A percentile compares a stretch with the other conserved stretches of the same genome.
Evolutionary conservation across 1,284 basidiomycete species (phyloP).

Genomic region (Inonotus obliquus): DNA sequence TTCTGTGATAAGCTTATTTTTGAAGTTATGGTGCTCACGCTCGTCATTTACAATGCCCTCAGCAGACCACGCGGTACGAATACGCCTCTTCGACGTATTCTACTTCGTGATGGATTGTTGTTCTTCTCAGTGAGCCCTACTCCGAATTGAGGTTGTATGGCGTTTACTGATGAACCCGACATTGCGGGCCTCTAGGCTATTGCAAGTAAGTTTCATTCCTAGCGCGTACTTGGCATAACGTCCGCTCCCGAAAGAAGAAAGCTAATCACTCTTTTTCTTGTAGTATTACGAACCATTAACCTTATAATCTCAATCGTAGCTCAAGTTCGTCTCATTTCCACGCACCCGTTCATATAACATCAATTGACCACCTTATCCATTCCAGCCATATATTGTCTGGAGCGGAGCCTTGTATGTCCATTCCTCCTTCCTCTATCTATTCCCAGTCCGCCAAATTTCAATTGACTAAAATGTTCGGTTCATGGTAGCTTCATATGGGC

Average conservation of each 20-base stretch:
- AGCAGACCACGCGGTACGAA: conserved; percentile 18
- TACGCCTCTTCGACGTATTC: conserved; percentile 7
- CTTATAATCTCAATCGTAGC: conserved; percentile 8
- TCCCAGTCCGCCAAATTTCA: background rate
- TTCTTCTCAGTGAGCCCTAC: conserved; percentile 20
- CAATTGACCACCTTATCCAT: background rate
- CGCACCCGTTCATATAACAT: too few species aligned
- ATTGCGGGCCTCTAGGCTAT: background rate
- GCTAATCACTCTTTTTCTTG: too few species aligned
- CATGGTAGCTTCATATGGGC: conserved; percentile 15
- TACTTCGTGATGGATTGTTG: conserved; percentile 22
- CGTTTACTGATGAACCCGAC: background rate
- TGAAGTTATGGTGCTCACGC: conserved; percentile 19
- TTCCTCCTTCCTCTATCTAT: background rate
- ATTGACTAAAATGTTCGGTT: background rate
- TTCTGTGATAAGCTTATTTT: conserved; percentile 23
- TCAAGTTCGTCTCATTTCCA: background rate
- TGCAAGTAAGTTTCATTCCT: background rate
- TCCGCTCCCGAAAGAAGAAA: too few species aligned
- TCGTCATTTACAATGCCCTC: conserved; percentile 21
- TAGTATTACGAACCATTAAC: conserved; percentile 9
- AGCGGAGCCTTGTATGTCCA: background rate
- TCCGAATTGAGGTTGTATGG: background rate
- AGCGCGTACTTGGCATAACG: too few species aligned
- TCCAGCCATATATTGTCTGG: background rate